A percentile compares a stretch with the other conserved stretches of the same genome.
phyloP scores from a whole-genome alignment of 257 asterid genomes.

The Pogostemon cablin region DNA sequence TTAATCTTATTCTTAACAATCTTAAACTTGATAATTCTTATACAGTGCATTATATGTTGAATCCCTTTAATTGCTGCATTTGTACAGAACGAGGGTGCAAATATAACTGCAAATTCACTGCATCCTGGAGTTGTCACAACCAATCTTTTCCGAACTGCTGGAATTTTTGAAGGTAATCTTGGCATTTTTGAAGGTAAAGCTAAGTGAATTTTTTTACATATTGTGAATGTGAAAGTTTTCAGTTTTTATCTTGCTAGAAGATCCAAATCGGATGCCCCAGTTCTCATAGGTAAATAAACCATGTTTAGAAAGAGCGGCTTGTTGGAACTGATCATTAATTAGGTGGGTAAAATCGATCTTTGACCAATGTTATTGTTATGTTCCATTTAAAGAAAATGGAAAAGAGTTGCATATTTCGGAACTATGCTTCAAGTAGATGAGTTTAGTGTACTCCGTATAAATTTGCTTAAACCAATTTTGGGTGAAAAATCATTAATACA shows the following conservation, averaged over 20 bases:
- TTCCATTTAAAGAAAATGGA: too few relatives aligned
- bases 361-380: too few relatives aligned
- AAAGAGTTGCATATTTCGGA: too few relatives aligned
- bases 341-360: too few relatives aligned
- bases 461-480: too few relatives aligned
- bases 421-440: too few relatives aligned
- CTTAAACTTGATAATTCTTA: not conserved
- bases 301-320: too few relatives aligned
- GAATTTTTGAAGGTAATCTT: constrained; percentile 55
- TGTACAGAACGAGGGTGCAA: constrained; percentile 75
- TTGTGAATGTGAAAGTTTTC: not conserved
- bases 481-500: too few relatives aligned
- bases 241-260: not conserved
- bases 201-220: not conserved
- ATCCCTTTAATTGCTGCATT: not conserved
- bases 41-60: not conserved
- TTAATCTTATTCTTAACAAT: not conserved
- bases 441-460: too few relatives aligned
- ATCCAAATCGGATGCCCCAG: too few relatives aligned
- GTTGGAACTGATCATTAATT: too few relatives aligned
- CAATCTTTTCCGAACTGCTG: constrained; percentile 66
- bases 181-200: constrained; percentile 41
- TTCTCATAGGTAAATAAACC: too few relatives aligned
- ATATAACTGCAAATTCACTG: constrained; percentile 77
- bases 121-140: constrained; percentile 83